Evolutionary conservation across 2,329 filamentous ascomycete species (phyloP).

Genomic region (Fusarium longipes): DNA sequence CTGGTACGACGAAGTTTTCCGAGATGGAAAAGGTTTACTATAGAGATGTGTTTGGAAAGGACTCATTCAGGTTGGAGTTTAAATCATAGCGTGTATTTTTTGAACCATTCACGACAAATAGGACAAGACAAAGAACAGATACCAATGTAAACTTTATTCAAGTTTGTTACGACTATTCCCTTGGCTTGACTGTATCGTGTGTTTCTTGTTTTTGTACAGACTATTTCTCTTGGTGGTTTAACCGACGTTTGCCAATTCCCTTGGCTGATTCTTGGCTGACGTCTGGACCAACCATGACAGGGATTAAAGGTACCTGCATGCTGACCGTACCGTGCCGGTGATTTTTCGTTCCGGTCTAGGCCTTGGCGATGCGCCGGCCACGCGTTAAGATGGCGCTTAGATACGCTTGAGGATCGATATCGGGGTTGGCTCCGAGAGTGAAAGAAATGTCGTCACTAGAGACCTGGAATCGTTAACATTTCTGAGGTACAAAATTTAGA

Average conservation of each 20-base stretch:
- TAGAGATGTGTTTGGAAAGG: slow-evolving; percentile 13
- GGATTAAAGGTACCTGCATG: slow-evolving; percentile 27
- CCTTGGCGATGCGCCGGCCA: slow-evolving; percentile 12
- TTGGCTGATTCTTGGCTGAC: slow-evolving; percentile 22
- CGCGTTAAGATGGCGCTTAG: not conserved
- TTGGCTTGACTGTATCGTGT: not conserved
- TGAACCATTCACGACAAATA: slow-evolving; percentile 19
- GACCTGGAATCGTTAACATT: too few relatives aligned
- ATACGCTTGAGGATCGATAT: not conserved
- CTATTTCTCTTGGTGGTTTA: not conserved
- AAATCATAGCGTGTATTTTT: slow-evolving; percentile 37
- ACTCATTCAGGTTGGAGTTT: slow-evolving; percentile 23
- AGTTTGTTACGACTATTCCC: not conserved
- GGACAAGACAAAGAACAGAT: not conserved
- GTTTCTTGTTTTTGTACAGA: not conserved
- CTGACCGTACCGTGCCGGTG: not conserved
- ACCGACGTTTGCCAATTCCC: slow-evolving; percentile 4
- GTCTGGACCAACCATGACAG: not conserved
- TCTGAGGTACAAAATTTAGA: too few relatives aligned
- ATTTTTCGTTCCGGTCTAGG: slow-evolving; percentile 1
- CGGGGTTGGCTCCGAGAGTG: not conserved
- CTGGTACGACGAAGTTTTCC: slow-evolving; percentile 43
- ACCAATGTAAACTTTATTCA: not conserved
- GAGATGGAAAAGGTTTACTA: slow-evolving; percentile 37
- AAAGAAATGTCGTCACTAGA: too few relatives aligned